A percentile compares a stretch with the other conserved stretches of the same genome.
Evolutionary conservation across 805 yeast species (phyloP).

Genomic region (Saturnispora quitensis): DNA sequence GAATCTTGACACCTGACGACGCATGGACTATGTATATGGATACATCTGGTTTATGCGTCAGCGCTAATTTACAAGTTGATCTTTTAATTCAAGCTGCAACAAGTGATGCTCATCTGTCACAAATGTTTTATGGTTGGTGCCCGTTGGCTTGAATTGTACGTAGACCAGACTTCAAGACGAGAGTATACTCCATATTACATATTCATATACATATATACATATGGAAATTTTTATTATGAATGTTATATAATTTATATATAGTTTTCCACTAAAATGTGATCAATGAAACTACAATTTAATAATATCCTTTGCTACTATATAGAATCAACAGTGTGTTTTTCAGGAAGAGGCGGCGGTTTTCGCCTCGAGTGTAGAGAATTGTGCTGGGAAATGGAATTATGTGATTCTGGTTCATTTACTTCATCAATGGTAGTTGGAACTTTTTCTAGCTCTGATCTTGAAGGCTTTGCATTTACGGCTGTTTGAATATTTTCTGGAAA

Average conservation of each 20-base stretch:
- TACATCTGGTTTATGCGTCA: conserved; percentile 62
- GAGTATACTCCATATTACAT: not conserved
- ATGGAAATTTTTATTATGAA: not conserved
- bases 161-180: not conserved
- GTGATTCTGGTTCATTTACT: not conserved
- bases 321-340: not conserved
- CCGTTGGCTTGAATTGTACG: conserved; percentile 32
- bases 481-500: not conserved
- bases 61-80: conserved; percentile 90
- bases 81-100: conserved; percentile 77
- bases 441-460: conserved; percentile 1
- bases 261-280: too few relatives aligned
- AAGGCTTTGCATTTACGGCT: not conserved
- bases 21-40: conserved; percentile 28
- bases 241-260: not conserved
- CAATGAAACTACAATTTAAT: too few relatives aligned
- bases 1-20: conserved; percentile 64
- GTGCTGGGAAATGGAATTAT: not conserved
- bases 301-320: not conserved
- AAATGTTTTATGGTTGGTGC: conserved; percentile 94
- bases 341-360: conserved; percentile 3
- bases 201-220: too few relatives aligned
- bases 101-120: conserved; percentile 57
- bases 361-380: not conserved
- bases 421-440: conserved; percentile 3